Conservation (phyloP, 208 protist genomes). For the Acanthamoeba castellanii region DNA sequence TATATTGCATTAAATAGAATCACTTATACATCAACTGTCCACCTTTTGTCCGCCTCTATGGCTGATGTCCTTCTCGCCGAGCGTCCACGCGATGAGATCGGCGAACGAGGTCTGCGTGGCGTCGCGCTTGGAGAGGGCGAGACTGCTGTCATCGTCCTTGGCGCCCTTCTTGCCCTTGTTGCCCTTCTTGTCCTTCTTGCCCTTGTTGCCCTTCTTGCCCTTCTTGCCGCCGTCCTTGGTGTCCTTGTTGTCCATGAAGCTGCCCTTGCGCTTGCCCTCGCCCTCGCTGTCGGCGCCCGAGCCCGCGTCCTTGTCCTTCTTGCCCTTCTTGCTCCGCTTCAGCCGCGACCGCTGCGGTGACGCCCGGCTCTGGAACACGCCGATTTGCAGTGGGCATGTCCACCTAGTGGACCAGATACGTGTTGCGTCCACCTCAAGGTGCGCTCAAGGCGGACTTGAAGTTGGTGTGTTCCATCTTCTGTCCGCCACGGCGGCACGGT, state of each 20-base stretch:
- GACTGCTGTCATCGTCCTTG: background rate
- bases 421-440: too few relatives aligned
- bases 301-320: constrained; percentile 17
- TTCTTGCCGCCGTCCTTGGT: background rate
- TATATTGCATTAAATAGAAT: too few relatives aligned
- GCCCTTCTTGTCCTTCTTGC: too few relatives aligned
- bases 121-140: background rate
- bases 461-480: too few relatives aligned
- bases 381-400: background rate
- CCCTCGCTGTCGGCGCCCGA: background rate
- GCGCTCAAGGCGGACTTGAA: too few relatives aligned
- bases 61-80: background rate
- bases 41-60: too few relatives aligned
- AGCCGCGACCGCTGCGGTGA: background rate
- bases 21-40: background rate
- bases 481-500: too few relatives aligned
- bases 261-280: background rate
- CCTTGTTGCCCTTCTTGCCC: background rate
- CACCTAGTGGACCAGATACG: too few relatives aligned
- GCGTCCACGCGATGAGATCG: background rate
- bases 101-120: background rate
- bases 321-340: constrained; percentile 21
- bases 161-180: background rate
- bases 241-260: constrained; percentile 38
- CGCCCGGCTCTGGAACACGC: background rate